These are phyloP conservation scores for Chamaecrista fasciculata DNA, from an alignment of 306 rosid species.

Conservation along the genomic window DNA sequence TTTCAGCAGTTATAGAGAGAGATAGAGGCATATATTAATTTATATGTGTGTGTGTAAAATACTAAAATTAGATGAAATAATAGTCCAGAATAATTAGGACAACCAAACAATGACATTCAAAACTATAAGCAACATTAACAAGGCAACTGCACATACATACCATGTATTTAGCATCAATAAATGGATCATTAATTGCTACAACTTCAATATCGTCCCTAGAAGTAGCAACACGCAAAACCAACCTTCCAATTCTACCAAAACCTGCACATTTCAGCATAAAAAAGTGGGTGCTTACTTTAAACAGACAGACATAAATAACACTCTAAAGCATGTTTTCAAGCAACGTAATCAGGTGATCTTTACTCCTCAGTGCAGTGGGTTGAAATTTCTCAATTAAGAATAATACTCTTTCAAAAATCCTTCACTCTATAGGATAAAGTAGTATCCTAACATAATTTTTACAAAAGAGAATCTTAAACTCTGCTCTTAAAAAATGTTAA, in stretches of 20 bases:
- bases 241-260: conserved; percentile 97
- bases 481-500: too few relatives aligned
- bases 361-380: neutral
- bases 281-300: conserved; percentile 3
- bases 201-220: conserved; percentile 87
- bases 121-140: conserved; percentile 7
- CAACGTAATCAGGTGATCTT: neutral
- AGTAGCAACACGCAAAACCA: conserved; percentile 84
- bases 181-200: conserved; percentile 91
- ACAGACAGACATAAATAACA: neutral
- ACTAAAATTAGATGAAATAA: neutral
- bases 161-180: conserved; percentile 91
- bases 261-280: conserved; percentile 51
- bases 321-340: neutral
- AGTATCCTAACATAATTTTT: neutral
- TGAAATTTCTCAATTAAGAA: conserved; percentile 1
- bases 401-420: neutral
- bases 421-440: neutral
- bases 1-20: neutral
- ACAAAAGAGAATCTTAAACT: too few relatives aligned
- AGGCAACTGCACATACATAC: conserved; percentile 42
- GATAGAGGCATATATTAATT: neutral
- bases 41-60: too few relatives aligned
- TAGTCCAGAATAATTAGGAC: neutral
- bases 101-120: conserved; percentile 11